These are phyloP conservation scores for Parachaetomium inaequale DNA, from an alignment of 495 filamentous ascomycete genomes.

Conservation along the genomic window DNA sequence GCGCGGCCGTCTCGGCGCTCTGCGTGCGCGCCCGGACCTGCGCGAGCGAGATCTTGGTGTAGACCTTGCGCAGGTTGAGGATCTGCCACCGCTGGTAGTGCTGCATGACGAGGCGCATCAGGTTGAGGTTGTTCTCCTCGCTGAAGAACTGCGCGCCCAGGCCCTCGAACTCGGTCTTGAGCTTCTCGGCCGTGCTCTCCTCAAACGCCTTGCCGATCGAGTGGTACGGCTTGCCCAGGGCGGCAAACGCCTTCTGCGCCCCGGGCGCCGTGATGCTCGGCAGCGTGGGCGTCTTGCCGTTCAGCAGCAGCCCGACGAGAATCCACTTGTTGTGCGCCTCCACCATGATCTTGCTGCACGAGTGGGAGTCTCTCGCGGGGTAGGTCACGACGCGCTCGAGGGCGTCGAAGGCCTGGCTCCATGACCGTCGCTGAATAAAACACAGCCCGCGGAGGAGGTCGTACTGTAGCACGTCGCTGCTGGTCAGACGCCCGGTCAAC, in stretches of 20 bases:
- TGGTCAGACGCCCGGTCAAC: constrained; percentile 55
- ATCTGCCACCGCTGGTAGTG: constrained; percentile 52
- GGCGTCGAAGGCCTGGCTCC: constrained; percentile 66
- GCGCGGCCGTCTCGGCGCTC: constrained; percentile 46
- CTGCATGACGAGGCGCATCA: constrained; percentile 47
- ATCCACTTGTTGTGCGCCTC: constrained; percentile 95
- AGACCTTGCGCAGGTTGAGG: constrained; percentile 42
- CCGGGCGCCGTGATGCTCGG: constrained; percentile 36
- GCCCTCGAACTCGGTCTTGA: constrained; percentile 57
- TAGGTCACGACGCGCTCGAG: constrained; percentile 65
- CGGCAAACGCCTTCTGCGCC: constrained; percentile 55
- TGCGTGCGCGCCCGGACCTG: constrained; percentile 48
- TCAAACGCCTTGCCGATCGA: constrained; percentile 66
- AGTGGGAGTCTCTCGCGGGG: constrained; percentile 52
- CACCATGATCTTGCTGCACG: constrained; percentile 69
- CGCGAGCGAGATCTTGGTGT: constrained; percentile 50
- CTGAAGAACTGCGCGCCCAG: constrained; percentile 55
- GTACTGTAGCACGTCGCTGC: constrained; percentile 66
- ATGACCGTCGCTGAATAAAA: constrained; percentile 69
- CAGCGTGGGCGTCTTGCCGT: constrained; percentile 58
- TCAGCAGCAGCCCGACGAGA: constrained; percentile 66
- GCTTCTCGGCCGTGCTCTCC: constrained; percentile 49
- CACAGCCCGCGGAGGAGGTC: constrained; percentile 74
- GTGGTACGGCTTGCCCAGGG: constrained; percentile 66
- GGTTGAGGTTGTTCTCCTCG: constrained; percentile 49